phyloP scores from a whole-genome alignment of 192 early-diverging fungal genomes.

The Backusella macrospora region DNA sequence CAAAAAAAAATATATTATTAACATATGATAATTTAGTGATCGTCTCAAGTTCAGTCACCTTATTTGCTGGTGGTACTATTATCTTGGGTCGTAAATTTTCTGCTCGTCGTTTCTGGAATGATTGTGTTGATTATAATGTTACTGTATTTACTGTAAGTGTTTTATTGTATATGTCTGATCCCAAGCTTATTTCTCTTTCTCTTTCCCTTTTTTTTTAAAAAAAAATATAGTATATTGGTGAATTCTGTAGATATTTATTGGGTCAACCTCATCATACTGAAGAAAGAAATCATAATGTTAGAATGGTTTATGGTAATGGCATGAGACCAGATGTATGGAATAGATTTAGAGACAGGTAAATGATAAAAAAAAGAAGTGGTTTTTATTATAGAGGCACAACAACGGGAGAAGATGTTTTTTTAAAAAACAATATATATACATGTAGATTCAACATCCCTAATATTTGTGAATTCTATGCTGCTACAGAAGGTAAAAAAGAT shows the following conservation, averaged over 20 bases:
- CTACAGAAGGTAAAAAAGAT: slow-evolving; percentile 61
- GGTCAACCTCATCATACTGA: slow-evolving; percentile 47
- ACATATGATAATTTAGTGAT: slow-evolving; percentile 19
- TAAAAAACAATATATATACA: not conserved
- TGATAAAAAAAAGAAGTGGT: not conserved
- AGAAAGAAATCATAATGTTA: slow-evolving; percentile 59
- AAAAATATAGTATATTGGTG: slow-evolving; percentile 71
- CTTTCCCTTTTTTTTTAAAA: no score
- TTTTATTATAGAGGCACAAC: not conserved
- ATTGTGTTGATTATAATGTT: slow-evolving; percentile 48
- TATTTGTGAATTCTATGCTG: slow-evolving; percentile 69
- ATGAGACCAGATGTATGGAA: slow-evolving; percentile 71
- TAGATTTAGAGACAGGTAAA: slow-evolving; percentile 50
- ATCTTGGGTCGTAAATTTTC: slow-evolving; percentile 62
- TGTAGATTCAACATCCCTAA: slow-evolving; percentile 58
- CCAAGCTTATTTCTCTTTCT: no score
- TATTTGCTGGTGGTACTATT: slow-evolving; percentile 47
- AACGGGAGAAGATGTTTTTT: not conserved
- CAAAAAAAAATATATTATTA: not conserved
- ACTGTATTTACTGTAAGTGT: slow-evolving; percentile 46
- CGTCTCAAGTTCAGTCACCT: slow-evolving; percentile 32
- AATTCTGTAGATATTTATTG: slow-evolving; percentile 68
- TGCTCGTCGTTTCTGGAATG: slow-evolving; percentile 51
- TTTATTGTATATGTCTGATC: slow-evolving; percentile 63
- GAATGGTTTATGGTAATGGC: slow-evolving; percentile 67